These are phyloP conservation scores for Cladorrhinum sp. DNA, from an alignment of 2,329 filamentous ascomycete genomes.

Conservation along the genomic window DNA sequence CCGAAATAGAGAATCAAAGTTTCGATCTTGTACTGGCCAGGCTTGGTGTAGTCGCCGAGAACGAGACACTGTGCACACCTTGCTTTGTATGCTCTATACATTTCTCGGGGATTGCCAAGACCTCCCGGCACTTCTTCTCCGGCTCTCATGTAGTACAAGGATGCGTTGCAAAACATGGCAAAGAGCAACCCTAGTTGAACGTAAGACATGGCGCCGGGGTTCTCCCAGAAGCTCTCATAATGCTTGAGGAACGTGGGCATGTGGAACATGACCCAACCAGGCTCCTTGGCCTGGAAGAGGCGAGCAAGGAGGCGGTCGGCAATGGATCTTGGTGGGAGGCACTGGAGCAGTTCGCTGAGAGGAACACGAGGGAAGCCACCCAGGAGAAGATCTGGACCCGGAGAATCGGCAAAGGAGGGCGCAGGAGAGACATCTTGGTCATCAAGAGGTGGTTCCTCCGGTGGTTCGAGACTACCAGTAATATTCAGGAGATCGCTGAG, in stretches of 20 bases:
- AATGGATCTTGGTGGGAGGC: conserved; percentile 27
- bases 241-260: conserved; percentile 28
- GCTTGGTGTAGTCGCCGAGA: conserved; percentile 32
- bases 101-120: conserved; percentile 22
- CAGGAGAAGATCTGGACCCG: conserved; percentile 27
- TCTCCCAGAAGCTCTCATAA: conserved; percentile 33
- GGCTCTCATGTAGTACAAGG: conserved; percentile 28
- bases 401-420: conserved; percentile 4
- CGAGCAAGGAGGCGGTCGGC: conserved; percentile 30
- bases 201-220: conserved; percentile 20
- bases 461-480: conserved; percentile 25
- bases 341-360: conserved; percentile 19
- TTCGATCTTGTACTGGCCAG: conserved; percentile 30
- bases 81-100: conserved; percentile 4
- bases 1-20: conserved; percentile 30
- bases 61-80: conserved; percentile 29
- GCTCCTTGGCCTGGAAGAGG: conserved; percentile 31
- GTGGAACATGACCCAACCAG: conserved; percentile 33
- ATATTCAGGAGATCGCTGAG: conserved; percentile 30
- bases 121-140: conserved; percentile 23
- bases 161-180: conserved; percentile 32
- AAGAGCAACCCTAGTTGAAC: conserved; percentile 34
- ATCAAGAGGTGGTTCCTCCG: conserved; percentile 24
- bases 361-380: conserved; percentile 26
- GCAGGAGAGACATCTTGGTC: neutral